Evolutionary conservation across 164 flowering plant genomes (phyloP).

Genomic region (Magnolia kwangsiensis): DNA sequence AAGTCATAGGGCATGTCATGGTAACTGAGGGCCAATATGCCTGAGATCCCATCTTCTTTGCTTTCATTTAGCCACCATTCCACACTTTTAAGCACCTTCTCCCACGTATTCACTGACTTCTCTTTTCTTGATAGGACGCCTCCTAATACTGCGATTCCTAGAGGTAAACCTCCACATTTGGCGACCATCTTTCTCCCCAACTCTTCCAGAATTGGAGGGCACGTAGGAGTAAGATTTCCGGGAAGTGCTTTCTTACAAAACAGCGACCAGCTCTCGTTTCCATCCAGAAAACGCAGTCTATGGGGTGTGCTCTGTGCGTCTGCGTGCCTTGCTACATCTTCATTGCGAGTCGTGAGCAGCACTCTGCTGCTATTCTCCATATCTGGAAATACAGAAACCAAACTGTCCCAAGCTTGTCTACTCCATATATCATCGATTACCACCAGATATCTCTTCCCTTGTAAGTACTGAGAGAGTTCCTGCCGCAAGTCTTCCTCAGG

Average conservation of each 20-base stretch:
- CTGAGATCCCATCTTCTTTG: too few relatives aligned
- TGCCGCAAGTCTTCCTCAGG: not conserved
- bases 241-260: not conserved
- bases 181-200: not conserved
- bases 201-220: not conserved
- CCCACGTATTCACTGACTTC: too few relatives aligned
- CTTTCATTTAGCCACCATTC: too few relatives aligned
- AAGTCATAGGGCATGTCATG: too few relatives aligned
- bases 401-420: not conserved
- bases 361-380: conserved; percentile 6
- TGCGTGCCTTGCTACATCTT: not conserved
- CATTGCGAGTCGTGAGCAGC: conserved; percentile 6
- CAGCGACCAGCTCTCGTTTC: not conserved
- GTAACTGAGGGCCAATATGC: too few relatives aligned
- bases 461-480: not conserved
- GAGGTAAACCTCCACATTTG: not conserved
- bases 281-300: not conserved
- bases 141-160: not conserved
- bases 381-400: not conserved
- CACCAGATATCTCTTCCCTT: conserved; percentile 4
- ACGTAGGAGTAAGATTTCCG: not conserved
- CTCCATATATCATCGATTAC: conserved; percentile 5
- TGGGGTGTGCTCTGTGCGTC: not conserved
- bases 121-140: not conserved
- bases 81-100: too few relatives aligned